Evolutionary conservation across 305 asterid genomes (phyloP).

Genomic region (Fraxinus angustifolia): DNA sequence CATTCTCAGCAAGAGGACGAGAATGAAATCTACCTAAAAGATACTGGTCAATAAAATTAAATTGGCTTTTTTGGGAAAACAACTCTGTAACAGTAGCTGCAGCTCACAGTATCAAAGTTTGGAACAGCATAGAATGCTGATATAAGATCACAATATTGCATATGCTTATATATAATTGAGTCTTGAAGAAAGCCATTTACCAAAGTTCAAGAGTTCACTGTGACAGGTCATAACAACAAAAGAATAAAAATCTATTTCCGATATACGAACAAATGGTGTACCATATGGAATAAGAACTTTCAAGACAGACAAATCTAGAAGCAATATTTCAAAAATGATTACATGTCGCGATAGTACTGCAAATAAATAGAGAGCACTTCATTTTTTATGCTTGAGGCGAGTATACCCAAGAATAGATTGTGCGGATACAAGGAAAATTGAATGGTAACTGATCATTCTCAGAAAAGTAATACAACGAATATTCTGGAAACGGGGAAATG

Average conservation of each 20-base stretch:
- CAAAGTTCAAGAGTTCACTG: not conserved
- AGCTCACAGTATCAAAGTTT: not conserved
- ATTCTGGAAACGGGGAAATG: not conserved
- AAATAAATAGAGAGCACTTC: not conserved
- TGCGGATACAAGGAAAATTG: not conserved
- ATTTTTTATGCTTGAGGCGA: not conserved
- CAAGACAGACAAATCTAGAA: not conserved
- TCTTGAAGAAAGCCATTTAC: not conserved
- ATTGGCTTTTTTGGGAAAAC: not conserved
- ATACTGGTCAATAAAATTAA: slow-evolving; percentile 13
- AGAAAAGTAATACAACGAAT: not conserved
- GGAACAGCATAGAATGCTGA: not conserved
- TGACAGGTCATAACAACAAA: not conserved
- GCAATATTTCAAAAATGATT: not conserved
- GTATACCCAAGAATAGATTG: not conserved
- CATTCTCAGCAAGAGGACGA: not conserved
- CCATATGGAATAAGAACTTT: not conserved
- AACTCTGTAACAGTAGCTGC: not conserved
- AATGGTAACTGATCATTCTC: not conserved
- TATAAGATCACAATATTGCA: not conserved
- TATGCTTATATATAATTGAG: not conserved
- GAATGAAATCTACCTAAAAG: not conserved
- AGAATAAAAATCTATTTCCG: not conserved
- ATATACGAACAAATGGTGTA: not conserved
- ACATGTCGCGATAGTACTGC: not conserved